Base-by-base conservation (phyloP, 345 rosid genomes). In the Gossypioides kirkii region DNA sequence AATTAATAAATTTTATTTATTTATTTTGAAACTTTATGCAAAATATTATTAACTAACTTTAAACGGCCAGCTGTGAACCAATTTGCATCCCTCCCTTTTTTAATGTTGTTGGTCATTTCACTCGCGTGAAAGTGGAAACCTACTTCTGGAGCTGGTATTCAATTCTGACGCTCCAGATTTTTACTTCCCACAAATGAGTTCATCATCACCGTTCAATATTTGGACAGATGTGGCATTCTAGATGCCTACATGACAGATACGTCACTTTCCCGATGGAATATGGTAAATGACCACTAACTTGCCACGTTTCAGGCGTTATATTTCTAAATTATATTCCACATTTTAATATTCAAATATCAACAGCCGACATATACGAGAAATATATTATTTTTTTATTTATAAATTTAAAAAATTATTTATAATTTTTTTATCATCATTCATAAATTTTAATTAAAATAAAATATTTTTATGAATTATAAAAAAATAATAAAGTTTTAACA, bases 181-280 rank as follows among this genome's bases (percentile, higher is more conserved):
- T 16, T 73, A 71, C 6, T 10, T 32, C 14, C 32, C 4, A 12
- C 5, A 20, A 26, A 8, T n/a, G 8, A 58, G 14, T 36, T 20
- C 0, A 74, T 81, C 70, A 3, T 3, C 6, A 1, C 84, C 83
- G 73, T 76, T 71, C n/a, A 80, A 63, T 80, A 2, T 2, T 4
- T 3, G 0, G 6, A 85, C 82, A 79, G 80, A 14, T 25, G 23
- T 16, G 68, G 55, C 38, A 76, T 80, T 75, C 43, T 36, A 43
- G 20, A 14, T 75, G 87, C 86, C 86, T 77, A 70, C 83, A 49
- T 84, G 89, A 84, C 85, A 78, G 80, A 81, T 68, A 77, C 79
- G 82, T 87, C 89, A 65, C 50, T 80, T 74, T 85, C 86, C 86
- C 18, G 10, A 72, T 54, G 82, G 81, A 83, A 79, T 79, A 82